These are phyloP conservation scores for Leonotis leonurus DNA, from an alignment of 257 asterid genomes.

Conservation along the genomic window DNA sequence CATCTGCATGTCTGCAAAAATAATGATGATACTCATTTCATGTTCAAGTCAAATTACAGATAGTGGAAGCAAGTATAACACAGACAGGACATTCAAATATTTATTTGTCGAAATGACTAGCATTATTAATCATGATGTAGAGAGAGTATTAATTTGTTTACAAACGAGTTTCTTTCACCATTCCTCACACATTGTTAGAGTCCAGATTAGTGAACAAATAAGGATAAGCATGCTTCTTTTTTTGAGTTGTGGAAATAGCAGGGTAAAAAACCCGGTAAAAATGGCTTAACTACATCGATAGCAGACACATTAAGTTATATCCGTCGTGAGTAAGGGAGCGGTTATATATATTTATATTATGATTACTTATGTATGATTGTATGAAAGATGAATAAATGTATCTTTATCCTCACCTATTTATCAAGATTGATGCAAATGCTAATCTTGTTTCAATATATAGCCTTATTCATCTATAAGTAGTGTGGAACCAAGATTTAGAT, in stretches of 20 bases:
- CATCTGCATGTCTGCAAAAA: constrained; percentile 79
- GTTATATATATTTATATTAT: too few species aligned
- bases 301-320: too few species aligned
- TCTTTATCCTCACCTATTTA: not conserved
- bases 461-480: constrained; percentile 10
- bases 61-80: constrained; percentile 12
- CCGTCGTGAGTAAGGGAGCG: too few species aligned
- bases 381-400: too few species aligned
- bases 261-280: too few species aligned
- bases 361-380: too few species aligned
- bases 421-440: not conserved
- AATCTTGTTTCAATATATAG: not conserved
- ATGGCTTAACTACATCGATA: too few species aligned
- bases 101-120: not conserved
- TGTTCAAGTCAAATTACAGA: constrained; percentile 7
- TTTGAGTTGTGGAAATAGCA: not conserved
- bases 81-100: constrained; percentile 2
- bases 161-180: not conserved
- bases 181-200: not conserved
- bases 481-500: not conserved
- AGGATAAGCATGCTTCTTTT: not conserved
- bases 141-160: not conserved
- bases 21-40: constrained; percentile 18
- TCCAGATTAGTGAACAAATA: not conserved
- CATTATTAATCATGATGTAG: not conserved